A percentile compares a stretch with the other conserved stretches of the same genome.
Evolutionary conservation across 305 asterid genomes (phyloP).

Genomic region (Withania somnifera): DNA sequence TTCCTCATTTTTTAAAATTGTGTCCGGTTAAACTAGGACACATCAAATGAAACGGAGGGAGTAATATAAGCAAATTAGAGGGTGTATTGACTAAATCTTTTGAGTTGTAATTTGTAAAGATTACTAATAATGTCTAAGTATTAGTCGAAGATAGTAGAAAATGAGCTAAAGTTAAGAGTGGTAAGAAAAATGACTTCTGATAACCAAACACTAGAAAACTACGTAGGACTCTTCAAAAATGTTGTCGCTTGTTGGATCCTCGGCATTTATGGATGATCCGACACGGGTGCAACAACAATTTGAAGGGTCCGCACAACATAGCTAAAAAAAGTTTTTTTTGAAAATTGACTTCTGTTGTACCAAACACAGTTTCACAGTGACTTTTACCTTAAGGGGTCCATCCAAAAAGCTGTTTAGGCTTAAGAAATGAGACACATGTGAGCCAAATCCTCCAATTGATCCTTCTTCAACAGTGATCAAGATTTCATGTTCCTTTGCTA

Average conservation of each 20-base stretch:
- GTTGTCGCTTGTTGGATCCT: too few relatives aligned
- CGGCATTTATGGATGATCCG: too few relatives aligned
- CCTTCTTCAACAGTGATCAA: slow-evolving; percentile 72
- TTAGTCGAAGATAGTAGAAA: background rate
- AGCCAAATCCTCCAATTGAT: slow-evolving; percentile 72
- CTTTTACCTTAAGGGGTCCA: slow-evolving; percentile 55
- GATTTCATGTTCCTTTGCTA: slow-evolving; percentile 65
- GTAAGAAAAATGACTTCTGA: background rate
- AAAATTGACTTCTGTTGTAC: background rate
- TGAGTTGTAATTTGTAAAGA: background rate
- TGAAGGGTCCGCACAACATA: background rate
- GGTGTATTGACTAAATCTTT: background rate
- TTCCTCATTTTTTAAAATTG: too few relatives aligned
- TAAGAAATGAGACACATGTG: slow-evolving; percentile 59
- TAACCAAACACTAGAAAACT: background rate
- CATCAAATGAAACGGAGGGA: background rate
- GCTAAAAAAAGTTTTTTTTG: background rate
- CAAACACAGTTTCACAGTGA: background rate
- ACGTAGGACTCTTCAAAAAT: too few relatives aligned
- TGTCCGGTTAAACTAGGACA: background rate
- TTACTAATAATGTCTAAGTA: background rate
- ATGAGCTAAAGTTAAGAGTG: background rate
- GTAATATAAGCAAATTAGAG: background rate
- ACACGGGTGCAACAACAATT: too few relatives aligned
- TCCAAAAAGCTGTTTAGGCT: slow-evolving; percentile 56